Evolutionary conservation across 2,329 filamentous ascomycete species (phyloP).

Genomic region (Lecanosticta acicola): DNA sequence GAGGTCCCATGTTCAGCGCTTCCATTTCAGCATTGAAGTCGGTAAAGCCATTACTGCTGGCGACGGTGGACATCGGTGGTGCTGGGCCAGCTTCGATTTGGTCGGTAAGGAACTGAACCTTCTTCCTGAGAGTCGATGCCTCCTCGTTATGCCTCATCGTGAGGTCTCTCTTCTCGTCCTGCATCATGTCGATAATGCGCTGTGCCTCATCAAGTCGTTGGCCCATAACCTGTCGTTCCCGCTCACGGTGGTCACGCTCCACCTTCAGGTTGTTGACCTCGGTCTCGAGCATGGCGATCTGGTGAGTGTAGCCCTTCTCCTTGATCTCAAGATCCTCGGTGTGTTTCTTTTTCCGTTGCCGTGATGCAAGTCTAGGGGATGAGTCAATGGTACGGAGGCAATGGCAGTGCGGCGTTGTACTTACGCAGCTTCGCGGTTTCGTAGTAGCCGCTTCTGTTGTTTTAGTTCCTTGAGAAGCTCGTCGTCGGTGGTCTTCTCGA

Average conservation of each 20-base stretch:
- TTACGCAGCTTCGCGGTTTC: constrained; percentile 95
- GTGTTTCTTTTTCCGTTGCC: constrained; percentile 96
- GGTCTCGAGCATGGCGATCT: constrained; percentile 74
- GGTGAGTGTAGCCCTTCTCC: constrained; percentile 80
- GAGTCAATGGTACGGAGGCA: constrained; percentile 14
- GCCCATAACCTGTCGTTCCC: constrained; percentile 45
- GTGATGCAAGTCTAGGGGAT: constrained; percentile 72
- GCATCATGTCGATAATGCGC: constrained; percentile 68
- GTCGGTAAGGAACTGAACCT: constrained; percentile 70
- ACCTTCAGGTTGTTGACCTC: constrained; percentile 63
- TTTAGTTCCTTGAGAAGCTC: constrained; percentile 96
- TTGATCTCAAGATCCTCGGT: constrained; percentile 94
- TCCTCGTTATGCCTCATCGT: constrained; percentile 83
- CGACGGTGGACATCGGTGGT: constrained; percentile 41
- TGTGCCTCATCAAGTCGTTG: constrained; percentile 69
- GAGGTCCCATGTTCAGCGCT: constrained; percentile 64
- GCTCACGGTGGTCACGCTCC: constrained; percentile 34
- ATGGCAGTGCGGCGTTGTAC: constrained; percentile 23
- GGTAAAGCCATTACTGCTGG: constrained; percentile 59
- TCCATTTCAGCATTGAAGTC: constrained; percentile 77
- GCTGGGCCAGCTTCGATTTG: constrained; percentile 57
- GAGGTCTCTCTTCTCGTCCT: constrained; percentile 86
- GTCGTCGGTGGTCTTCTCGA: constrained; percentile 80
- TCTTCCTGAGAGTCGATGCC: constrained; percentile 85
- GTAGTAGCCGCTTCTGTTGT: constrained; percentile 89